Evolutionary conservation across 805 yeast species (phyloP).

Genomic region (Millerozyma miso): DNA sequence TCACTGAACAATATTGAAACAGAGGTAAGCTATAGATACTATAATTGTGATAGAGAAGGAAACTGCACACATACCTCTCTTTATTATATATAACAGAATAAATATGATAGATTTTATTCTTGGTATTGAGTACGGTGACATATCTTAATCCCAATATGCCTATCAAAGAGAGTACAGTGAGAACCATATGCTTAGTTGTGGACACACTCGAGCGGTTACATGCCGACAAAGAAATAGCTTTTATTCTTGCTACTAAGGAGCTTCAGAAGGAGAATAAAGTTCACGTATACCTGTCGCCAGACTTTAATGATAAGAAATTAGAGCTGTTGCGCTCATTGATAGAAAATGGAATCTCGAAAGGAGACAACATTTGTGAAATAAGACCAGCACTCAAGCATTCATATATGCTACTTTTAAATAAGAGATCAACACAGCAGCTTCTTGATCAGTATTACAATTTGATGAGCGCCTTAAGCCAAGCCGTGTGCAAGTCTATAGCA

Average conservation of each 20-base stretch:
- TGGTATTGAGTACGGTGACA: not conserved
- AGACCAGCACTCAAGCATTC: conserved; percentile 9
- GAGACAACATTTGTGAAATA: conserved; percentile 6
- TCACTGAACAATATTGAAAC: conserved; percentile 1
- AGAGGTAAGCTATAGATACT: too few species aligned
- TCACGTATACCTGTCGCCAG: not conserved
- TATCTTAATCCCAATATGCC: not conserved
- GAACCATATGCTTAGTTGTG: not conserved
- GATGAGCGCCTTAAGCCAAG: conserved; percentile 18
- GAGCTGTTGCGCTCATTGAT: not conserved
- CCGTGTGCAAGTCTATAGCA: conserved; percentile 53
- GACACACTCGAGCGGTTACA: conserved; percentile 1
- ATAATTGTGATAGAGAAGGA: too few species aligned
- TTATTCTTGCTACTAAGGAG: not conserved
- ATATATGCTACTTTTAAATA: conserved; percentile 2
- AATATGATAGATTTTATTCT: not conserved
- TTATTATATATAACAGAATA: not conserved
- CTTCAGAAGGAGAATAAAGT: not conserved
- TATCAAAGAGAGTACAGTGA: not conserved
- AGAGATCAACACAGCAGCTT: conserved; percentile 4
- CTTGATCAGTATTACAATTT: conserved; percentile 13
- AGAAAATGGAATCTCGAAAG: not conserved
- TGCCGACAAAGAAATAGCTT: not conserved
- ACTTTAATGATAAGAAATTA: not conserved
- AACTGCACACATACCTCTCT: too few species aligned